Evolutionary conservation across 108 stramenopile species (phyloP), one percentile per base, ranked within the genome.

Genomic region (Cyclotella kingstonii): DNA sequence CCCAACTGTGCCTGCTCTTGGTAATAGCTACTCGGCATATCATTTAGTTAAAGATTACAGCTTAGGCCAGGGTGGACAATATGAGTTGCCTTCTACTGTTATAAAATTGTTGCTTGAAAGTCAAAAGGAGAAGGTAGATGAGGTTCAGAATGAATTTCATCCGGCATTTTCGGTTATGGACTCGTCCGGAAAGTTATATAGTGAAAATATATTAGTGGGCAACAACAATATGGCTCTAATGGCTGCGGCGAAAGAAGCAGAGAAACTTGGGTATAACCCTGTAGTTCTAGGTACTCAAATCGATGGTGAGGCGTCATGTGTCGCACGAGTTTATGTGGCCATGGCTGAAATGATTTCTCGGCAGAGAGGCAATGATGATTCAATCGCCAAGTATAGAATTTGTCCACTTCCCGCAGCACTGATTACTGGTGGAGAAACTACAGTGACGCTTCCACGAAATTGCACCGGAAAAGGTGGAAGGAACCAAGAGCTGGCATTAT

Each of bases 341-440:
- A 83, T 93, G 84, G 91, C 89, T 17, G 73, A 86, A 50, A 77
- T 83, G 54, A 44, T 90, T 47, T 69, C 81, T 41, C 69, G 66
- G 21, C 67, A 80, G 43, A 50, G 71, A 36, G 57, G 18, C 6
- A 43, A 62, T 30, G 29, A 18, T 21, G 15, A 21, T 4, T 26
- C 18, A 4, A 26, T 42, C 8, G 23, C n/a, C 15, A 62, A 29
- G 15, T 74, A 63, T 63, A 35, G 52, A 31, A 71, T 81, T 23
- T 54, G 78, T 10, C 26, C 49, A 11, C 73, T 85, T 38, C 89
- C 89, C 21, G 73, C 54, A 12, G 87, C 88, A 9, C 27, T 93
- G 22, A 89, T 93, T 59, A 76, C 77, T 8, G 93, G 93, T n/a
- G 93, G 93, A 9, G 93, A 94, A 78, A 94, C 87, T 12, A 89